Percentiles rank a stretch among this genome's conserved stretches.
phyloP scores from a whole-genome alignment of 192 early-diverging fungal species.

The Gaertneriomyces sp. region DNA sequence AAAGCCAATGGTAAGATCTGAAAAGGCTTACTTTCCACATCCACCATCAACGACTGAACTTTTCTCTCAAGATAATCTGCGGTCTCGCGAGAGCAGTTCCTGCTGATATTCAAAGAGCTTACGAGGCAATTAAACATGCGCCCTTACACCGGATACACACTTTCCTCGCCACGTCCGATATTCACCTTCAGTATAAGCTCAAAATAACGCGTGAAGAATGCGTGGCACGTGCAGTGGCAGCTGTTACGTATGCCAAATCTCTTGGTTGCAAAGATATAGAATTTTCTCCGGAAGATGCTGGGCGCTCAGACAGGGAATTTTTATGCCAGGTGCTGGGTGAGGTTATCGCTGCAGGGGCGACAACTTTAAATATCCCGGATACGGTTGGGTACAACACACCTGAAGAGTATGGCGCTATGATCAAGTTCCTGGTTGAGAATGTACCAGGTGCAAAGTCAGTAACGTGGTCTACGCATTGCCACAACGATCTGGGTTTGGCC shows the following conservation, averaged over 20 bases:
- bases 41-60: background rate
- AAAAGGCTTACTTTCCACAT: background rate
- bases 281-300: constrained; percentile 94
- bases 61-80: constrained; percentile 63
- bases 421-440: constrained; percentile 75
- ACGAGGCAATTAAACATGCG: constrained; percentile 83
- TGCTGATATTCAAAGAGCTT: constrained; percentile 83
- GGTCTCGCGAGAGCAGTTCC: constrained; percentile 82
- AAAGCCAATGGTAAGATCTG: constrained; percentile 69
- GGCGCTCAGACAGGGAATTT: constrained; percentile 85
- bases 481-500: constrained; percentile 94
- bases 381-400: constrained; percentile 96
- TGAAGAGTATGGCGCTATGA: constrained; percentile 81
- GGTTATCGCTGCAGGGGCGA: constrained; percentile 83
- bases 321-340: constrained; percentile 75
- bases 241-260: constrained; percentile 74
- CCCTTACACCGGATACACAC: constrained; percentile 88
- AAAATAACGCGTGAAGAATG: constrained; percentile 86
- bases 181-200: constrained; percentile 92
- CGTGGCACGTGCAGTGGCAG: constrained; percentile 70
- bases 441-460: constrained; percentile 68
- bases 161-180: constrained; percentile 94
- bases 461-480: constrained; percentile 94
- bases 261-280: constrained; percentile 83
- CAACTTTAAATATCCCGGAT: constrained; percentile 96